A percentile compares a stretch with the other conserved stretches of the same genome.
These are phyloP conservation scores for Penicillium sp. DNA, from an alignment of 2,329 filamentous ascomycete species.

Conservation along the genomic window DNA sequence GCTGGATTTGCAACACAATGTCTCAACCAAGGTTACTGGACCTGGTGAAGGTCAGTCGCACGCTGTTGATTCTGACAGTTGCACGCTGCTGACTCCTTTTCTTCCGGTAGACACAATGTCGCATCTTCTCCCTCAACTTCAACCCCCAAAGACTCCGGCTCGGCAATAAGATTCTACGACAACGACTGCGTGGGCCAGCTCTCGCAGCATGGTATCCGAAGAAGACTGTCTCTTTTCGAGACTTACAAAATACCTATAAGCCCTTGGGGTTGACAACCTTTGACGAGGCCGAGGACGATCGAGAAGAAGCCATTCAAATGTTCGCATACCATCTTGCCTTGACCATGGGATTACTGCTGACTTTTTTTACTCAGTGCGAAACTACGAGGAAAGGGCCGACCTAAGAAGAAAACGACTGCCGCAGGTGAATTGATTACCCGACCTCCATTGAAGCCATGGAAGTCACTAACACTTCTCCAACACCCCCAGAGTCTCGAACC, in stretches of 20 bases:
- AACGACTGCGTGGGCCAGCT: conserved; percentile 76
- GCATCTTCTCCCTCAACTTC: conserved; percentile 83
- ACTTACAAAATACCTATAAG: conserved; percentile 64
- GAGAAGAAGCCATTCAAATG: conserved; percentile 60
- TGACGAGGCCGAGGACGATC: conserved; percentile 71
- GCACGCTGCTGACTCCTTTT: not conserved
- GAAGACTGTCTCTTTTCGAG: conserved; percentile 63
- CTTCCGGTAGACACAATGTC: conserved; percentile 67
- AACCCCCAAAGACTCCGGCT: conserved; percentile 77
- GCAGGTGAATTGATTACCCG: conserved; percentile 30
- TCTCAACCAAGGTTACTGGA: conserved; percentile 53
- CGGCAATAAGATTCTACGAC: conserved; percentile 87
- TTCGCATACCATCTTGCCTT: conserved; percentile 39
- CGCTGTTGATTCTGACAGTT: no score
- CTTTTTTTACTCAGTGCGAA: conserved; percentile 54
- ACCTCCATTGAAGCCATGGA: not conserved
- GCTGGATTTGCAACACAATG: conserved; percentile 26
- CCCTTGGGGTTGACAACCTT: conserved; percentile 60
- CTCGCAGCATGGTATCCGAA: conserved; percentile 85
- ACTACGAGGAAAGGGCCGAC: conserved; percentile 74
- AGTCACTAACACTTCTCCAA: conserved; percentile 2
- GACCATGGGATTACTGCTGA: conserved; percentile 18
- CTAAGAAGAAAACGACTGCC: conserved; percentile 75
- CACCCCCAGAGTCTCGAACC: conserved; percentile 19
- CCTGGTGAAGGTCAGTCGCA: conserved; percentile 63